A percentile compares a stretch with the other conserved stretches of the same genome.
Evolutionary conservation across 2,329 filamentous ascomycete genomes (phyloP).

Genomic region (Aspergillus udagawae): DNA sequence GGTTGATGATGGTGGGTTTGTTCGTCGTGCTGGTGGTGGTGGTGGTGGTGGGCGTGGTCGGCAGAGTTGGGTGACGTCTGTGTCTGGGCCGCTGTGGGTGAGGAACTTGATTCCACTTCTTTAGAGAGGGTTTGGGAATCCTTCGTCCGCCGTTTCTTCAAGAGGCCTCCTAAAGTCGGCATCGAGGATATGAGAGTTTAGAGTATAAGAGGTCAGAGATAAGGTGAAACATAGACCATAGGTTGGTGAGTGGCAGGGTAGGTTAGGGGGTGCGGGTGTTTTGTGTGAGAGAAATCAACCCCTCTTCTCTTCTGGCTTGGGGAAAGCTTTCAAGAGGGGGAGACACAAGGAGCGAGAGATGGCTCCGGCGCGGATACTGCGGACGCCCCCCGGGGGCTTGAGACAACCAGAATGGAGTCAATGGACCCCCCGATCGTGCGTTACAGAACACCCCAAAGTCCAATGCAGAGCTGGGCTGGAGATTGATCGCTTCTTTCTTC

Average conservation of each 20-base stretch:
- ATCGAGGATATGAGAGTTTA: conserved; percentile 50
- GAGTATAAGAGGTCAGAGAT: conserved; percentile 11
- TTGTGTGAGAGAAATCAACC: conserved; percentile 1
- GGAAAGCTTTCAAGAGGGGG: conserved; percentile 2
- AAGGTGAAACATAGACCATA: conserved; percentile 15
- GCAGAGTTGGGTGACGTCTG: conserved; percentile 53
- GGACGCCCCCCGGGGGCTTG: conserved; percentile 3
- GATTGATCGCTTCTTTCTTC: neutral
- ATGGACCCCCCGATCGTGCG: conserved; percentile 2
- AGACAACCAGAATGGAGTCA: neutral
- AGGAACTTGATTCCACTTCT: conserved; percentile 63
- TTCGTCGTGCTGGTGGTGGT: conserved; percentile 20
- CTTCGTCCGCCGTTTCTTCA: conserved; percentile 99
- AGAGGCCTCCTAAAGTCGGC: conserved; percentile 84
- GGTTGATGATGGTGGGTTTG: conserved; percentile 28
- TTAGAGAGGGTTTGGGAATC: conserved; percentile 60
- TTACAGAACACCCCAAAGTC: conserved; percentile 1
- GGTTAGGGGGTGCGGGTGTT: neutral
- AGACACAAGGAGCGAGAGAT: neutral
- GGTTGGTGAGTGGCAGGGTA: conserved; percentile 25
- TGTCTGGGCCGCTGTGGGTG: conserved; percentile 59
- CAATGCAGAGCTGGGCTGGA: too few relatives aligned
- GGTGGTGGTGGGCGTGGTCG: conserved; percentile 18
- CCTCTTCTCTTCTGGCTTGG: conserved; percentile 1
- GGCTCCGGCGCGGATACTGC: conserved; percentile 15